phyloP scores from a whole-genome alignment of 768 basidiomycete species.

The Trametes elegans region DNA sequence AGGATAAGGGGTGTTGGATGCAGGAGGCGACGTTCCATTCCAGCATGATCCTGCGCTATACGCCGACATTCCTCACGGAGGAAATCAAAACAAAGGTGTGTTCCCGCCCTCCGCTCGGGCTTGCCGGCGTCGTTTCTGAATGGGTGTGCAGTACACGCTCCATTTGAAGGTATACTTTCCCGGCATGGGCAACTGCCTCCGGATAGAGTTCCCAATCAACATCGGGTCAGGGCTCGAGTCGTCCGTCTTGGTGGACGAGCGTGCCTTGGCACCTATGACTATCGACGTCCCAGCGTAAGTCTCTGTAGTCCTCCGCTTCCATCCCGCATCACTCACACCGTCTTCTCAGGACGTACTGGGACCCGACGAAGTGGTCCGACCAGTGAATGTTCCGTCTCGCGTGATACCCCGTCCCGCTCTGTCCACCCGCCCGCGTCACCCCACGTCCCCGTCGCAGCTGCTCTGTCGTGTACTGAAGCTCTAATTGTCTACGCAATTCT shows the following conservation, averaged over 20 bases:
- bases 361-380: conserved; percentile 1
- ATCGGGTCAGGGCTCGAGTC: conserved; percentile 18
- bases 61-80: conserved; percentile 19
- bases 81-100: conserved; percentile 17
- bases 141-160: conserved; percentile 9
- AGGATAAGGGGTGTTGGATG: conserved; percentile 19
- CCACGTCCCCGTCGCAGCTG: not conserved
- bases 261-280: not conserved
- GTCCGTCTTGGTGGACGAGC: conserved; percentile 1
- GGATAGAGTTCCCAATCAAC: conserved; percentile 17
- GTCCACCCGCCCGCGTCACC: not conserved
- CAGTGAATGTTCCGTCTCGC: not conserved
- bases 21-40: conserved; percentile 22
- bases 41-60: conserved; percentile 7
- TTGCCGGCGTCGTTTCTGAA: not conserved
- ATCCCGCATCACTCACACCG: not conserved
- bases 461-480: not conserved
- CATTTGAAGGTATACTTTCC: conserved; percentile 22
- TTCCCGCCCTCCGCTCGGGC: not conserved
- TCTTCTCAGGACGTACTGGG: conserved; percentile 8
- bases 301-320: not conserved
- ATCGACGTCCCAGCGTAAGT: conserved; percentile 13
- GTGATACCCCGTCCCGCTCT: not conserved
- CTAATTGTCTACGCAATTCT: not conserved
- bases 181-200: conserved; percentile 20